phyloP scores from a whole-genome alignment of 2,329 filamentous ascomycete species.

The Xylariales sp. region DNA sequence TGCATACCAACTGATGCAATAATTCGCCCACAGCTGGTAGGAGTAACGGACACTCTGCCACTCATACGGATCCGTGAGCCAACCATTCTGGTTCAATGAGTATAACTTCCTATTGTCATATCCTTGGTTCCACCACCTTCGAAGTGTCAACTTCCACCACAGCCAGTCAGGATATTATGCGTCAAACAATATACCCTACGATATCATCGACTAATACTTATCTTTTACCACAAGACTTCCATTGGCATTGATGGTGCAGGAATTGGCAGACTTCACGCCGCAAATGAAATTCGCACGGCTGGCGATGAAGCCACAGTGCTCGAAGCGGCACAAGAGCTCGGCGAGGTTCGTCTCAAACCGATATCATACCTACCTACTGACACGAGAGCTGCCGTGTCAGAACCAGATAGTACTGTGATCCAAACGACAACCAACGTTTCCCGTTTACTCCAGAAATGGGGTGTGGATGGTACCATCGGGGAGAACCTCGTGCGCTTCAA shows the following conservation, averaged over 20 bases:
- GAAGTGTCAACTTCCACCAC: no score
- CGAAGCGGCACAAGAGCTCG: background rate
- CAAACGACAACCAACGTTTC: background rate
- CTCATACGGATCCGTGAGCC: no score
- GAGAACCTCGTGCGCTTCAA: background rate
- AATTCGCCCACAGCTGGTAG: no score
- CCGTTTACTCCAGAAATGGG: background rate
- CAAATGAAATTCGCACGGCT: background rate
- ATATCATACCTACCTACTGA: background rate
- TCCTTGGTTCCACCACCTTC: no score
- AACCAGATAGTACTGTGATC: background rate
- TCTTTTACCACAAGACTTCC: no score
- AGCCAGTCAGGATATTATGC: no score
- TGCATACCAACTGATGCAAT: no score
- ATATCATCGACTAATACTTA: no score
- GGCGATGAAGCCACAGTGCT: background rate
- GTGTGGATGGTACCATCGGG: background rate
- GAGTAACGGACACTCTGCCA: no score
- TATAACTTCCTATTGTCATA: no score
- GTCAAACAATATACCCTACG: no score
- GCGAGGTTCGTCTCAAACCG: background rate
- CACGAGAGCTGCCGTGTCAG: background rate
- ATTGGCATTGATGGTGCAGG: background rate
- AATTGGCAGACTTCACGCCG: background rate
- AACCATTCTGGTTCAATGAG: no score